Conservation (phyloP, 495 filamentous ascomycete species). For the Talaromyces ruber region DNA sequence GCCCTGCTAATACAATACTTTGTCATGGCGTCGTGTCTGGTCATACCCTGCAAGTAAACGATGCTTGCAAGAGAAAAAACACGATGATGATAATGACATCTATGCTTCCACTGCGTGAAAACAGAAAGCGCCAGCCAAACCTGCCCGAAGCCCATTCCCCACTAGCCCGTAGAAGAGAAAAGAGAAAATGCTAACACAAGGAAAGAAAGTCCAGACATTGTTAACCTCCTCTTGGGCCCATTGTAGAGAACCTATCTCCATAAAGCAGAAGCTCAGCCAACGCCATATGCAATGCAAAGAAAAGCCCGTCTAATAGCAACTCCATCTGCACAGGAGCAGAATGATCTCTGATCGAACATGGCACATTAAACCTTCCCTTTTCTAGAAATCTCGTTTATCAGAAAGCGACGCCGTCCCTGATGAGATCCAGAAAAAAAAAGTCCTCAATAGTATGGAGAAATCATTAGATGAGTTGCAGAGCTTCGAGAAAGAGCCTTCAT, state of each 20-base stretch:
- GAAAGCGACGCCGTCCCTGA: slow-evolving; percentile 2
- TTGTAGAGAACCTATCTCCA: slow-evolving; percentile 27
- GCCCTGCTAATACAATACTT: slow-evolving; percentile 1
- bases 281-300: slow-evolving; percentile 36
- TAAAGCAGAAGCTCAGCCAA: slow-evolving; percentile 42
- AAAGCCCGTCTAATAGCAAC: slow-evolving; percentile 23
- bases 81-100: slow-evolving; percentile 12
- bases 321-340: slow-evolving; percentile 2
- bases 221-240: slow-evolving; percentile 25
- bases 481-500: slow-evolving; percentile 4
- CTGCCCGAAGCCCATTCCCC: slow-evolving; percentile 27
- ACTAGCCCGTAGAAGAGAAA: slow-evolving; percentile 31
- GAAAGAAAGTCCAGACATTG: slow-evolving; percentile 20
- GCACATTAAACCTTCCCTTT: not conserved
- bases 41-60: not conserved
- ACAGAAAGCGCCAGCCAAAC: slow-evolving; percentile 23
- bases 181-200: slow-evolving; percentile 14
- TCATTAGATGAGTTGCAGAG: slow-evolving; percentile 8
- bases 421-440: slow-evolving; percentile 14
- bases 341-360: not conserved
- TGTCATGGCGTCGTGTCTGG: not conserved
- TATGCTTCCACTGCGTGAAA: slow-evolving; percentile 17
- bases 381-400: not conserved
- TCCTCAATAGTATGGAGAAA: slow-evolving; percentile 18
- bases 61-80: not conserved